Conservation (phyloP, 768 basidiomycete genomes). For the Pleurotus ostreatus region DNA sequence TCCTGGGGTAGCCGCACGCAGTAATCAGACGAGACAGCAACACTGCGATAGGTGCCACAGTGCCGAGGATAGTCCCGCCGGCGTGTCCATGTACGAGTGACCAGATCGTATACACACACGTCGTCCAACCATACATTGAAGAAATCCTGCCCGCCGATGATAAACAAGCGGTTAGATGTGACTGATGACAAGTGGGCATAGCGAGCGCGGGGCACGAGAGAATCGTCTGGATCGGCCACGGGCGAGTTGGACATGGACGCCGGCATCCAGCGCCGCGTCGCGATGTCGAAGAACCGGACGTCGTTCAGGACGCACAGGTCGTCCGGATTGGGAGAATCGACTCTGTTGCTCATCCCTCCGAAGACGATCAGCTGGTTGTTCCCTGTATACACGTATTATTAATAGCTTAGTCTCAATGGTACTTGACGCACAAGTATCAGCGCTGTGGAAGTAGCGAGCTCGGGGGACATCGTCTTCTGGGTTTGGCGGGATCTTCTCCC, state of each 20-base stretch:
- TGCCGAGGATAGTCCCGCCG: constrained; percentile 83
- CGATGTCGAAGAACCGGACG: constrained; percentile 83
- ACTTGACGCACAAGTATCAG: constrained; percentile 66
- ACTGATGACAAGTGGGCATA: constrained; percentile 94
- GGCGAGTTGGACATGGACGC: constrained; percentile 25
- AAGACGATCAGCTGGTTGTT: constrained; percentile 89
- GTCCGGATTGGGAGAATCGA: constrained; percentile 65
- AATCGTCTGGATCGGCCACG: constrained; percentile 26
- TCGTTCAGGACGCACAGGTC: constrained; percentile 92
- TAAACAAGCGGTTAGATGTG: constrained; percentile 76
- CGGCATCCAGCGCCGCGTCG: constrained; percentile 68
- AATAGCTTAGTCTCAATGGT: not conserved
- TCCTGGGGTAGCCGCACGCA: constrained; percentile 68
- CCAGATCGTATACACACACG: constrained; percentile 84
- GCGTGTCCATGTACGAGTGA: constrained; percentile 71
- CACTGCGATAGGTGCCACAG: constrained; percentile 93
- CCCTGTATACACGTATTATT: constrained; percentile 43
- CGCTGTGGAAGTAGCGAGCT: constrained; percentile 92
- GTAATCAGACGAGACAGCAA: constrained; percentile 73
- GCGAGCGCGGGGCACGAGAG: constrained; percentile 72
- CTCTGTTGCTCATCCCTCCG: constrained; percentile 89
- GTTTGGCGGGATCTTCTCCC: constrained; percentile 64
- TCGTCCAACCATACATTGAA: constrained; percentile 93
- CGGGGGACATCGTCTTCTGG: constrained; percentile 70
- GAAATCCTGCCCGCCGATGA: constrained; percentile 95